These are phyloP conservation scores for Candida smagusa DNA, from an alignment of 1,139 yeast species.

Conservation along the genomic window DNA sequence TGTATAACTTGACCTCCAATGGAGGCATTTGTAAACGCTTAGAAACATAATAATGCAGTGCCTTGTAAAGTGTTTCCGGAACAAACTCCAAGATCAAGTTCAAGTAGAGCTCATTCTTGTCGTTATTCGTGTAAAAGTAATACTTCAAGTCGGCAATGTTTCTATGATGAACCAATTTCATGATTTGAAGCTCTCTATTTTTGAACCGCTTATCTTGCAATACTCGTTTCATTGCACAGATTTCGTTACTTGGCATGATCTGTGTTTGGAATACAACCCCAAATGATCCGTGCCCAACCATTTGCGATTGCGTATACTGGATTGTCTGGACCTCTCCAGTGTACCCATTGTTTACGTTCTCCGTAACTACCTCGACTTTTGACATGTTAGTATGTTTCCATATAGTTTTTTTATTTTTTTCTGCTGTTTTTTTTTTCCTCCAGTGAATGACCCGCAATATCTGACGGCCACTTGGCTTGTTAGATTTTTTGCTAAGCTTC, in stretches of 20 bases:
- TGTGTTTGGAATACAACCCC: conserved; percentile 93
- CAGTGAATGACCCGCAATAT: conserved; percentile 1
- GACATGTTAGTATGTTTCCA: conserved; percentile 41
- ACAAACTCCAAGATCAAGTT: conserved; percentile 87
- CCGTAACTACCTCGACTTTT: conserved; percentile 58
- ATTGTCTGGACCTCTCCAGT: conserved; percentile 61
- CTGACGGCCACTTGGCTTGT: too few species aligned
- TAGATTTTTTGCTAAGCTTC: too few species aligned
- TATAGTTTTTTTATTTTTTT: conserved; percentile 1
- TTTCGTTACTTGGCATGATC: conserved; percentile 68
- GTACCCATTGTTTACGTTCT: conserved; percentile 72
- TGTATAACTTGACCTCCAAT: conserved; percentile 82
- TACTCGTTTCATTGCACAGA: conserved; percentile 91
- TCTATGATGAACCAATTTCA: conserved; percentile 84
- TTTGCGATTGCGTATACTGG: conserved; percentile 70
- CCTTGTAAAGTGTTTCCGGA: conserved; percentile 92
- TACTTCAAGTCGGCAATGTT: conserved; percentile 87
- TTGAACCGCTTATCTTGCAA: conserved; percentile 93
- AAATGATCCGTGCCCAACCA: conserved; percentile 97
- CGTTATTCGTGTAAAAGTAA: conserved; percentile 81
- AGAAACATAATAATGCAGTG: conserved; percentile 78
- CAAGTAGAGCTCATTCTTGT: conserved; percentile 75
- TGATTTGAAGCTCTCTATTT: conserved; percentile 92
- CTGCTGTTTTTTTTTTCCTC: not conserved
- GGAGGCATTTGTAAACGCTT: conserved; percentile 82